These are phyloP conservation scores for Leucaena leucocephala DNA, from an alignment of 306 rosid genomes.

Conservation along the genomic window DNA sequence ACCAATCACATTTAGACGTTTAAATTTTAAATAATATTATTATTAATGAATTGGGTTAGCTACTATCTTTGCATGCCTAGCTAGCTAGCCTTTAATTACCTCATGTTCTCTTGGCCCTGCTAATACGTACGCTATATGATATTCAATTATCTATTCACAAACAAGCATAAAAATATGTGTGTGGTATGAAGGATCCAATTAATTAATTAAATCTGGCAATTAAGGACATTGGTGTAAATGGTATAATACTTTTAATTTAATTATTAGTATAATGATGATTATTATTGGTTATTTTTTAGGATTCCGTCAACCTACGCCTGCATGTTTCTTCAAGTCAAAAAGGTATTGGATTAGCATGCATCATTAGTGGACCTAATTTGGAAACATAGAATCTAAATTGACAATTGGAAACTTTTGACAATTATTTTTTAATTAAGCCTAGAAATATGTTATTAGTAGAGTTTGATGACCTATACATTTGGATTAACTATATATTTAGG, in stretches of 20 bases:
- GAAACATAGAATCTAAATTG: conserved; percentile 43
- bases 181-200: conserved; percentile 23
- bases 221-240: not conserved
- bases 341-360: conserved; percentile 42
- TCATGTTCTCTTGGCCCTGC: not conserved
- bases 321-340: conserved; percentile 22
- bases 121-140: not conserved
- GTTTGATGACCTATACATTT: conserved; percentile 46
- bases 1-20: not conserved
- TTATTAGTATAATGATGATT: not conserved
- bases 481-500: conserved; percentile 25
- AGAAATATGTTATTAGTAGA: not conserved
- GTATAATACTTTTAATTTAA: not conserved
- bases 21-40: not conserved
- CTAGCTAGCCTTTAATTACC: conserved; percentile 9
- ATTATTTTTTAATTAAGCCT: conserved; percentile 22
- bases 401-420: conserved; percentile 29
- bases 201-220: conserved; percentile 9
- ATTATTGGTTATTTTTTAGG: conserved; percentile 2
- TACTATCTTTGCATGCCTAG: conserved; percentile 30
- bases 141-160: conserved; percentile 24
- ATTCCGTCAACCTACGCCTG: conserved; percentile 42
- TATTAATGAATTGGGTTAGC: not conserved
- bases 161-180: conserved; percentile 35
- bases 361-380: conserved; percentile 47